phyloP scores from a whole-genome alignment of 2,329 filamentous ascomycete species.

The Aspergillus thermomutatus region DNA sequence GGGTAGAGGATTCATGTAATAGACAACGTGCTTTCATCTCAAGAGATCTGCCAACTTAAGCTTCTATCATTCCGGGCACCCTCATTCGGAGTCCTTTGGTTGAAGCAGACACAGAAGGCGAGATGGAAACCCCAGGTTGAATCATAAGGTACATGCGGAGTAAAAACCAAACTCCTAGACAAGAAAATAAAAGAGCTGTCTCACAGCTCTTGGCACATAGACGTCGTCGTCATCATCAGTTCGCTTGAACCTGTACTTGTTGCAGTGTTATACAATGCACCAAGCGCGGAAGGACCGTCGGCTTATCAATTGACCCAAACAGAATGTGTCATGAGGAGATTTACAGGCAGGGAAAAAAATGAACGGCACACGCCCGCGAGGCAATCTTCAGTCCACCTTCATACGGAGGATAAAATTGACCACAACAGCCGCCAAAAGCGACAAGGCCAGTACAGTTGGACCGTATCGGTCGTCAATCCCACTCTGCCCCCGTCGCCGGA shows the following conservation, averaged over 20 bases:
- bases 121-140: not conserved
- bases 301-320: not conserved
- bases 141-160: not conserved
- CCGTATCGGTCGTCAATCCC: slow-evolving; percentile 97
- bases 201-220: not conserved
- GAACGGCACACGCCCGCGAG: not conserved
- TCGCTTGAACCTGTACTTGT: not conserved
- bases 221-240: not conserved
- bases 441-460: slow-evolving; percentile 83
- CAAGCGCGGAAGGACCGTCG: not conserved
- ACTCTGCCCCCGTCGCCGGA: slow-evolving; percentile 83
- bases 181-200: not conserved
- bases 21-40: not conserved
- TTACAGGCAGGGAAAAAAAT: not conserved
- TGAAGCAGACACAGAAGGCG: not conserved
- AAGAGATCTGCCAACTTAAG: too few relatives aligned
- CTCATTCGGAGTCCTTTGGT: not conserved
- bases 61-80: not conserved
- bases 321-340: not conserved
- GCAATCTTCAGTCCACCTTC: slow-evolving; percentile 17
- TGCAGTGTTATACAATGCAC: not conserved
- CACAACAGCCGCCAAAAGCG: slow-evolving; percentile 82
- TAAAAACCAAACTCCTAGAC: not conserved
- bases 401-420: slow-evolving; percentile 87
- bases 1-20: not conserved